A percentile compares a stretch with the other conserved stretches of the same genome.
These are phyloP conservation scores for Citrus unshiu DNA, from an alignment of 345 rosid species.

Conservation along the genomic window DNA sequence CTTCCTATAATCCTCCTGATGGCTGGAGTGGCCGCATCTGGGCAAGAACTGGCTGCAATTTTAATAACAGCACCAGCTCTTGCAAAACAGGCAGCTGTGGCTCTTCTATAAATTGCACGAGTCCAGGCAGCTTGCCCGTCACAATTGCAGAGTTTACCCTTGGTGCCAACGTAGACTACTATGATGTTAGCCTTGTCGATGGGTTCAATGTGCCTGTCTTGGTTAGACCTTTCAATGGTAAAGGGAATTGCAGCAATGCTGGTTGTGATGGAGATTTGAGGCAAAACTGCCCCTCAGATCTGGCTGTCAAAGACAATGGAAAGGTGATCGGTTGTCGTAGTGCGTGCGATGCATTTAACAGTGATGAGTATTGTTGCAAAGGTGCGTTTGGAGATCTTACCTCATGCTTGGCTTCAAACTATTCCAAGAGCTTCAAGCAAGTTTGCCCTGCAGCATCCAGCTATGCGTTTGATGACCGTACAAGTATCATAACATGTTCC, in stretches of 20 bases:
- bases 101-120: constrained; percentile 39
- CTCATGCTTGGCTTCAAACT: constrained; percentile 44
- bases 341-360: constrained; percentile 47
- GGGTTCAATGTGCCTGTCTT: constrained; percentile 56
- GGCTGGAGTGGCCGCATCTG: constrained; percentile 64
- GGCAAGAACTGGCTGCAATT: constrained; percentile 58
- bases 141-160: constrained; percentile 59
- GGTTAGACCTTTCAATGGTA: constrained; percentile 35
- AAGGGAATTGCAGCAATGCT: constrained; percentile 46
- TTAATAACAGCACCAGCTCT: constrained; percentile 31
- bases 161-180: constrained; percentile 32
- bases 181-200: constrained; percentile 64
- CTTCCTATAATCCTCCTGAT: constrained; percentile 24
- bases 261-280: constrained; percentile 59
- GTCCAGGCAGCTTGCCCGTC: constrained; percentile 43
- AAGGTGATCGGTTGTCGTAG: constrained; percentile 55
- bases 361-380: constrained; percentile 57
- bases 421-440: constrained; percentile 52
- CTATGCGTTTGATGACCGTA: constrained; percentile 45
- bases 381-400: constrained; percentile 36
- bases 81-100: constrained; percentile 63
- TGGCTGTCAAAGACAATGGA: constrained; percentile 29
- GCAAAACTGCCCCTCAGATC: constrained; percentile 41
- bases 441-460: constrained; percentile 62
- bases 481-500: constrained; percentile 53